Evolutionary conservation across 495 filamentous ascomycete species (phyloP).

Genomic region (Oleoguttula mirabilis): DNA sequence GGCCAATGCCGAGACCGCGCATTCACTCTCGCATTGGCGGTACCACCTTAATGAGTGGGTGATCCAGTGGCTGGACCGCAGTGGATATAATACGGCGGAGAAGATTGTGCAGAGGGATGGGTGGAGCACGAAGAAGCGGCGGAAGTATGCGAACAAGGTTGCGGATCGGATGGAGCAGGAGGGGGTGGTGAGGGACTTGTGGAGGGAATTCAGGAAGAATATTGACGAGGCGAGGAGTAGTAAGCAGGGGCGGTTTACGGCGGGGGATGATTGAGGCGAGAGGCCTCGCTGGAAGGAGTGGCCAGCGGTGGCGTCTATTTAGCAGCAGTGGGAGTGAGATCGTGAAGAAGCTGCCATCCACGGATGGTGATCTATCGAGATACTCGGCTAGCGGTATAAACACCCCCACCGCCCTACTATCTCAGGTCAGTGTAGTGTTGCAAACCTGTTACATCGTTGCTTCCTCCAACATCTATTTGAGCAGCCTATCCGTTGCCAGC

Average conservation of each 20-base stretch:
- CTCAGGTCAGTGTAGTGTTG: no score
- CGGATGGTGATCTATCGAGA: no score
- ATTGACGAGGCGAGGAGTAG: conserved; percentile 42
- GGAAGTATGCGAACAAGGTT: conserved; percentile 43
- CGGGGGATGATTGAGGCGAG: no score
- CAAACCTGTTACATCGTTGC: no score
- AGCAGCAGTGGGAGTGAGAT: no score
- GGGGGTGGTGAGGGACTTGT: conserved; percentile 45
- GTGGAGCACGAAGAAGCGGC: conserved; percentile 40
- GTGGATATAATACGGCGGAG: conserved; percentile 41
- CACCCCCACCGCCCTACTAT: no score
- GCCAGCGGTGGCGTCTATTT: no score
- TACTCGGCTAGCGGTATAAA: no score
- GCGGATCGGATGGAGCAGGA: conserved; percentile 44
- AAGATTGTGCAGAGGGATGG: conserved; percentile 44
- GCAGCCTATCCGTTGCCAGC: no score
- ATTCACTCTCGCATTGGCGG: conserved; percentile 65
- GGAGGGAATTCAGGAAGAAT: conserved; percentile 46
- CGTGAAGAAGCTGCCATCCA: no score
- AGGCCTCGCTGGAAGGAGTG: no score
- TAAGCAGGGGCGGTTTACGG: conserved; percentile 22
- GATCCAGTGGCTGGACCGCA: conserved; percentile 42
- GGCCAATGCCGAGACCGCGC: conserved; percentile 54
- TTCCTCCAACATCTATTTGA: no score
- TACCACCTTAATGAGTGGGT: conserved; percentile 60